Percentiles rank a stretch among this genome's conserved stretches.
phyloP scores from a whole-genome alignment of 192 early-diverging fungal genomes.

The Podila clonocystis region DNA sequence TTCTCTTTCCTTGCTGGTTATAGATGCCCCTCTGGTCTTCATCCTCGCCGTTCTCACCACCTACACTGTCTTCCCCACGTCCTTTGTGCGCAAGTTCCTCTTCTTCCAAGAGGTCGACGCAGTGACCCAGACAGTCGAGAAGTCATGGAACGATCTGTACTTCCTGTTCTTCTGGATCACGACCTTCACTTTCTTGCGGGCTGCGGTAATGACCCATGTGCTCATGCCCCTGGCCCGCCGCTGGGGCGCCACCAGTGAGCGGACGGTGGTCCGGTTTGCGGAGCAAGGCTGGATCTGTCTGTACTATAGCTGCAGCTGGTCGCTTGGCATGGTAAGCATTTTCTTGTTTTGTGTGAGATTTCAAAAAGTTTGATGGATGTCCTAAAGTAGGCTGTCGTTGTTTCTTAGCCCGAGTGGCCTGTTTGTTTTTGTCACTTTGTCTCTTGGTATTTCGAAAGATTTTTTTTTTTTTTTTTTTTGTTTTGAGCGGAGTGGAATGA shows the following conservation, averaged over 20 bases:
- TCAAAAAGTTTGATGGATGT: no score
- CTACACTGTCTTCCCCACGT: constrained; percentile 27
- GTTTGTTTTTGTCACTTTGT: no score
- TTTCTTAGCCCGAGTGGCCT: no score
- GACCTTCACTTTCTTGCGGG: constrained; percentile 69
- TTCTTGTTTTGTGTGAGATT: neutral
- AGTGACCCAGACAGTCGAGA: constrained; percentile 46
- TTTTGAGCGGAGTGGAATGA: no score
- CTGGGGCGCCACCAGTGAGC: constrained; percentile 37
- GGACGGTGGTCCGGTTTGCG: constrained; percentile 62
- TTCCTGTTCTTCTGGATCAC: constrained; percentile 73
- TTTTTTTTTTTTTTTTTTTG: neutral
- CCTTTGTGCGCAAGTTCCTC: constrained; percentile 48
- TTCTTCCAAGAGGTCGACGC: constrained; percentile 44
- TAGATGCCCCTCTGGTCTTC: constrained; percentile 35
- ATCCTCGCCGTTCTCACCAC: constrained; percentile 31
- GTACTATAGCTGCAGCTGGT: constrained; percentile 72
- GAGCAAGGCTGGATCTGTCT: constrained; percentile 81
- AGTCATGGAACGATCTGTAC: constrained; percentile 67
- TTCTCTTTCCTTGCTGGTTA: neutral
- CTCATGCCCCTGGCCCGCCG: constrained; percentile 54
- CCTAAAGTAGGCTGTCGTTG: no score
- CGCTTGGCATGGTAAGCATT: constrained; percentile 68
- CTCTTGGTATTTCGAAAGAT: neutral
- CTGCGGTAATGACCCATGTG: constrained; percentile 63